Evolutionary conservation across 2,329 filamentous ascomycete species (phyloP).

Genomic region (Botrytis galanthina): DNA sequence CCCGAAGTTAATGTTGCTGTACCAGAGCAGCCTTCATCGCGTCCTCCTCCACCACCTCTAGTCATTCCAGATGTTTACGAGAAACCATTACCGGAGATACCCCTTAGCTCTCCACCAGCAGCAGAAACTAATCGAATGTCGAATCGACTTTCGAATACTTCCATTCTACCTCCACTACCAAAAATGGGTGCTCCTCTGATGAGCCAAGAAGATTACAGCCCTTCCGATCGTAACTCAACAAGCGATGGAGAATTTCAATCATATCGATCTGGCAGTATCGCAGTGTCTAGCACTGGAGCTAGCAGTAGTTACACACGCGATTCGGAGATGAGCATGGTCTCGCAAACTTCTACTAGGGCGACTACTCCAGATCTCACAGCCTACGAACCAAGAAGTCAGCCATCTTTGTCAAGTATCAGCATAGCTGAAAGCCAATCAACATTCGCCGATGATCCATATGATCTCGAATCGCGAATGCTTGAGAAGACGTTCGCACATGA

Average conservation of each 20-base stretch:
- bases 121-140: slow-evolving; percentile 32
- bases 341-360: slow-evolving; percentile 79
- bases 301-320: slow-evolving; percentile 75
- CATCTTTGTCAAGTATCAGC: slow-evolving; percentile 68
- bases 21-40: slow-evolving; percentile 35
- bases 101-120: slow-evolving; percentile 42
- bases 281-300: slow-evolving; percentile 73
- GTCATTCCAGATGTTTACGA: slow-evolving; percentile 50
- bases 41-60: slow-evolving; percentile 46
- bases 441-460: slow-evolving; percentile 71
- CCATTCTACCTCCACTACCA: slow-evolving; percentile 56
- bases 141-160: slow-evolving; percentile 46
- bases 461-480: slow-evolving; percentile 80
- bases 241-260: slow-evolving; percentile 53
- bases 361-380: slow-evolving; percentile 70
- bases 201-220: slow-evolving; percentile 49
- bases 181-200: slow-evolving; percentile 54
- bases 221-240: slow-evolving; percentile 45
- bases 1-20: slow-evolving; percentile 26
- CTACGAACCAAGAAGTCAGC: slow-evolving; percentile 45
- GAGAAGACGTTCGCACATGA: slow-evolving; percentile 91
- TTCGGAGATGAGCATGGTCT: slow-evolving; percentile 77
- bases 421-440: slow-evolving; percentile 60
- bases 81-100: slow-evolving; percentile 67
- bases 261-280: slow-evolving; percentile 66